Percentiles rank a stretch among this genome's conserved stretches.
Conservation (phyloP, 805 yeast genomes). For the Saturnispora serradocipensis region DNA sequence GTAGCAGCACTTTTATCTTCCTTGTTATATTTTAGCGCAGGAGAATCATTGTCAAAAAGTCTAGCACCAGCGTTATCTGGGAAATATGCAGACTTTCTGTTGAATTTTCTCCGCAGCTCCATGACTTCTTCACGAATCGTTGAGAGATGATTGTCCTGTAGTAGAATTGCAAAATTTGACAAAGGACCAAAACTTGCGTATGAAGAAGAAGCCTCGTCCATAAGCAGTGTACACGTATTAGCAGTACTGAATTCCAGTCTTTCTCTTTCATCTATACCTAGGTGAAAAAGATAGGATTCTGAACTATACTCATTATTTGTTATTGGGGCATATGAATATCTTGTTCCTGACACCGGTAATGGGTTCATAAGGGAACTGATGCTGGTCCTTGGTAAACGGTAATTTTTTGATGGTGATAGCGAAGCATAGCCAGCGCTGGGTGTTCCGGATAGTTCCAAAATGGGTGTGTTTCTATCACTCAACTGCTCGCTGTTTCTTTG, state of each 20-base stretch:
- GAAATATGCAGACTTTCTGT: not conserved
- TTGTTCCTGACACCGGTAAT: conserved; percentile 1
- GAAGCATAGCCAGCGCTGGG: not conserved
- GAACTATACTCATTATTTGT: not conserved
- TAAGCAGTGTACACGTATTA: not conserved
- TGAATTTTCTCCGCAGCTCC: conserved; percentile 12
- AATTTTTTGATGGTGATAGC: not conserved
- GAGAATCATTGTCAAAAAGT: not conserved
- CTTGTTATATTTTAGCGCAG: not conserved
- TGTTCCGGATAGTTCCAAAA: not conserved
- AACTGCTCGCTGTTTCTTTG: not conserved
- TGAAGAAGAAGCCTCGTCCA: not conserved
- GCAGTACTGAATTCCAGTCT: not conserved
- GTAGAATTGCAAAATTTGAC: not conserved
- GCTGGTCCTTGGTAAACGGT: conserved; percentile 1
- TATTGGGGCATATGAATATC: not conserved
- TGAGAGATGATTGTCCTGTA: conserved; percentile 4
- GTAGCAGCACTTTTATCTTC: conserved; percentile 10
- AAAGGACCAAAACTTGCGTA: conserved; percentile 2
- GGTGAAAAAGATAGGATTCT: not conserved
- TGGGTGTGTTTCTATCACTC: not conserved
- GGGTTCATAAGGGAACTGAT: conserved; percentile 8
- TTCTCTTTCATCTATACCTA: conserved; percentile 6
- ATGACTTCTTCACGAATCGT: not conserved
- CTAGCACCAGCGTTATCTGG: not conserved